phyloP scores from a whole-genome alignment of 805 yeast species.

The Ogataea naganishii region DNA sequence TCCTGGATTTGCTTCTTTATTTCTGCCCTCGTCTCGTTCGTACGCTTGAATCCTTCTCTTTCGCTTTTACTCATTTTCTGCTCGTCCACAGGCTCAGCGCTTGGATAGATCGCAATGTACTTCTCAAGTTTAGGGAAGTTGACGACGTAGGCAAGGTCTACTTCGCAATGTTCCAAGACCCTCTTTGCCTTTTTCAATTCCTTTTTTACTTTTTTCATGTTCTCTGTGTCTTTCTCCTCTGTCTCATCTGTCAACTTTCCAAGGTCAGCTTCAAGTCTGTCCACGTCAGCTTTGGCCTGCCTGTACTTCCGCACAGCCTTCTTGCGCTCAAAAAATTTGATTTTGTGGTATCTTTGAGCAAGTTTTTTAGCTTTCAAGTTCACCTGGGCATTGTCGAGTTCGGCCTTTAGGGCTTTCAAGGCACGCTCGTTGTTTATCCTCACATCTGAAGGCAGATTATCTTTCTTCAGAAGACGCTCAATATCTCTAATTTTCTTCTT shows the following conservation, averaged over 20 bases:
- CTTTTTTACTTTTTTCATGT: constrained; percentile 16
- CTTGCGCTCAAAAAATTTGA: constrained; percentile 82
- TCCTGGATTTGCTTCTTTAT: constrained; percentile 45
- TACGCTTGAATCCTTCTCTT: constrained; percentile 32
- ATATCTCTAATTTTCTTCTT: constrained; percentile 85
- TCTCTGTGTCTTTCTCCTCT: constrained; percentile 11
- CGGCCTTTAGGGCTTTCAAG: constrained; percentile 37
- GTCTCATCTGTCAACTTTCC: constrained; percentile 2
- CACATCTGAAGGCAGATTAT: constrained; percentile 47
- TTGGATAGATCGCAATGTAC: constrained; percentile 72
- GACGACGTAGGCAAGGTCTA: constrained; percentile 67
- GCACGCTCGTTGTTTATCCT: constrained; percentile 39
- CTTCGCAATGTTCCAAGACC: constrained; percentile 44
- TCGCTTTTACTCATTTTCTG: constrained; percentile 25
- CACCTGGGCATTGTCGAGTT: constrained; percentile 32
- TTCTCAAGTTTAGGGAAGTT: constrained; percentile 74
- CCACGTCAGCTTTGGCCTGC: constrained; percentile 31
- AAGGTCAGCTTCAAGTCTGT: constrained; percentile 20
- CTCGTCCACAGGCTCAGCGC: constrained; percentile 20
- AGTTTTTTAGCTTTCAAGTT: constrained; percentile 30
- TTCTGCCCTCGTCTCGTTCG: constrained; percentile 33
- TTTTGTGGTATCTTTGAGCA: constrained; percentile 82
- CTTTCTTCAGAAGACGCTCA: constrained; percentile 56
- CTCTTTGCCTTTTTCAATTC: constrained; percentile 32
- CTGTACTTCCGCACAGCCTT: constrained; percentile 72